Conservation (phyloP, 257 asterid genomes). For the Nicotiana noctiflora region DNA sequence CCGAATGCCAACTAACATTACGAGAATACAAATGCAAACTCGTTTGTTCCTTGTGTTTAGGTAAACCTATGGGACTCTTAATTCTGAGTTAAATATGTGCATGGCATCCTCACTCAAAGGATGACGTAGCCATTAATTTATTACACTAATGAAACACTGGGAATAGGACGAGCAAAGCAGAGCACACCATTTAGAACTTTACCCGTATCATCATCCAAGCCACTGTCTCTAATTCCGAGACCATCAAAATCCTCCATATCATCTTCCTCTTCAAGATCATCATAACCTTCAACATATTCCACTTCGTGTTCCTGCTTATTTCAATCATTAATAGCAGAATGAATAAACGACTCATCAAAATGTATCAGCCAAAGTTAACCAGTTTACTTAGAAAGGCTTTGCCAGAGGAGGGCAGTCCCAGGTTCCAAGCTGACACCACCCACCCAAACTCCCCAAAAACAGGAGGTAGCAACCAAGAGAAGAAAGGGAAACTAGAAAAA, state of each 20-base stretch:
- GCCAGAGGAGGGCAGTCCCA: not conserved
- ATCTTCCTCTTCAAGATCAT: constrained; percentile 85
- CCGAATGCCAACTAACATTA: not conserved
- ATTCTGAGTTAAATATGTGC: not conserved
- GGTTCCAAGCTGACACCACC: not conserved
- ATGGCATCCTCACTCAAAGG: not conserved
- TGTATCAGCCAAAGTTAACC: not conserved
- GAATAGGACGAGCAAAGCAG: not conserved
- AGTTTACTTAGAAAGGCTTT: not conserved
- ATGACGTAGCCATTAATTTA: not conserved
- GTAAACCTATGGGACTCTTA: not conserved
- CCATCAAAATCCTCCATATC: constrained; percentile 79
- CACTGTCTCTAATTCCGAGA: constrained; percentile 25
- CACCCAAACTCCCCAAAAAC: no score
- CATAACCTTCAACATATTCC: constrained; percentile 88
- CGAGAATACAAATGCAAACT: not conserved
- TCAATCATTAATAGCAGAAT: constrained; percentile 8
- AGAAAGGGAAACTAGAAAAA: not conserved
- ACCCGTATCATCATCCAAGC: constrained; percentile 38
- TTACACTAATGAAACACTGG: not conserved
- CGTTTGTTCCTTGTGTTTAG: not conserved
- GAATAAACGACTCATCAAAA: no score
- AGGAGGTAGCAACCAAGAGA: not conserved
- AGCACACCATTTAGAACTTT: constrained; percentile 6
- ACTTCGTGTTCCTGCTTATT: constrained; percentile 49